Evolutionary conservation across 495 filamentous ascomycete genomes (phyloP), one percentile per base, ranked within the genome.

Genomic region (Aspergillus wentii): DNA sequence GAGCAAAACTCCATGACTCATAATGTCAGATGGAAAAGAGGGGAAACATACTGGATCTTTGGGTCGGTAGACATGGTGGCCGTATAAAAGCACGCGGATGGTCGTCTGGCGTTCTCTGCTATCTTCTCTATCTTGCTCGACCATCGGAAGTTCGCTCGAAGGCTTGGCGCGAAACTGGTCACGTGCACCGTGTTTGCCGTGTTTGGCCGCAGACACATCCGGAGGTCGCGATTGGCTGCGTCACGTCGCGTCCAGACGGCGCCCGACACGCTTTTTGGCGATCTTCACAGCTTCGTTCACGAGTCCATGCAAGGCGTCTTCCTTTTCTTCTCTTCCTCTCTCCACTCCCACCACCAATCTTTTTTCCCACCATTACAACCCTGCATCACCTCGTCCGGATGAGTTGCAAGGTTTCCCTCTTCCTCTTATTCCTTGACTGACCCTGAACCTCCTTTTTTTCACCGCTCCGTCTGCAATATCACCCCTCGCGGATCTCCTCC

Each of bases 31-130:
- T 30, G 23, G 30, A 32, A 47, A 37, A 27, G 38, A 38, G 38
- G 38, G 30, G 35, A 43, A 43, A 69, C 78, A 42, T 74, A 90
- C 85, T 85, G 81, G 29, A 88, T 81, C 71, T 88, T 88, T 52
- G 74, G 64, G 61, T 88, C 83, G 31, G 59, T 54, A 33, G 81
- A 74, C 84, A 88, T 88, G 45, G 44, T 76, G 61, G 40, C 33
- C 43, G 38, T 55, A 64, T 63, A 59, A 56, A 61, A 47, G 37
- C 49, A 49, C 38, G 35, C 9, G 34, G 28, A 16, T 11, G 22
- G 34, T 38, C 30, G 8, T 39, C 23, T 40, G 23, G 15, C 13
- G 15, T 33, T 31, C 7, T 17, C 2, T 14, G 15, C 8, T 14
- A 14, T 1, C 29, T 13, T 17, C 28, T 30, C 37, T 23, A 22